phyloP scores from a whole-genome alignment of 208 protist species.

The Vickermania spadyakhi region DNA sequence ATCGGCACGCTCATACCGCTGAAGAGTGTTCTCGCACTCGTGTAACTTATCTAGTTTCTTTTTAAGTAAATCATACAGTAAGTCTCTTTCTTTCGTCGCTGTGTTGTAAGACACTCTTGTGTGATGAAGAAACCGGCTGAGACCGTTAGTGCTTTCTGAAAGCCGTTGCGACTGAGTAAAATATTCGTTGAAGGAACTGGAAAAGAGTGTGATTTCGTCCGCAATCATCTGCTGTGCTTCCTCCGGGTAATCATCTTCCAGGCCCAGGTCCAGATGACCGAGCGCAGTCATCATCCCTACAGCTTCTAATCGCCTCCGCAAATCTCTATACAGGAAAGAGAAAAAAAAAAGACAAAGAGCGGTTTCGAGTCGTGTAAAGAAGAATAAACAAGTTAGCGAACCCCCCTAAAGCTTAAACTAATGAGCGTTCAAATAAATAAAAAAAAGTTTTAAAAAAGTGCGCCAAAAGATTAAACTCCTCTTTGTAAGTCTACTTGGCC shows the following conservation, averaged over 20 bases:
- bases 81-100: conserved; percentile 47
- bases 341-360: too few relatives aligned
- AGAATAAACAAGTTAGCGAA: too few relatives aligned
- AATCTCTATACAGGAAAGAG: too few relatives aligned
- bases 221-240: neutral
- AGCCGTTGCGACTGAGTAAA: neutral
- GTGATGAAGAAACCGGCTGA: conserved; percentile 16
- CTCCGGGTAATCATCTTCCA: neutral
- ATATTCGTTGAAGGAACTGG: neutral
- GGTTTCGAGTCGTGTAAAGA: too few relatives aligned
- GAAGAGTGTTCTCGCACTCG: conserved; percentile 53
- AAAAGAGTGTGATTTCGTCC: neutral
- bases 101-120: conserved; percentile 63
- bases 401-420: too few relatives aligned
- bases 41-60: conserved; percentile 40
- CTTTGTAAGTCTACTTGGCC: too few relatives aligned
- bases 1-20: conserved; percentile 50
- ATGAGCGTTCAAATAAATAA: too few relatives aligned
- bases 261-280: neutral
- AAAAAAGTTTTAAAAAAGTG: too few relatives aligned
- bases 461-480: too few relatives aligned
- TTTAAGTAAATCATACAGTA: conserved; percentile 33
- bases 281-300: too few relatives aligned
- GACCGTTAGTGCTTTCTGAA: neutral
- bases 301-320: too few relatives aligned